Conservation (phyloP, 2,329 filamentous ascomycete species). For the Aureobasidium subglaciale region DNA sequence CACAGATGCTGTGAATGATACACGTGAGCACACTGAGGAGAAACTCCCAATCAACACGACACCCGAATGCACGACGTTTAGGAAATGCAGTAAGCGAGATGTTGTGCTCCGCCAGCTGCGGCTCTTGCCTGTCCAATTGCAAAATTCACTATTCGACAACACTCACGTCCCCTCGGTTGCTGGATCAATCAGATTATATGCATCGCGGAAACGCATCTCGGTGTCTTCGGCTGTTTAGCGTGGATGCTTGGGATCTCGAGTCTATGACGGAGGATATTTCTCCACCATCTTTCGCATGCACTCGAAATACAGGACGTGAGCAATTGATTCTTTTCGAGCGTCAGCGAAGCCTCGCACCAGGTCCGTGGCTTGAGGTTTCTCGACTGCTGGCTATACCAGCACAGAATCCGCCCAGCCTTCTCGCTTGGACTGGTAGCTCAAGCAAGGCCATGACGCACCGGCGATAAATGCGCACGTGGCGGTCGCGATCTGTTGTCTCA, state of each 20-base stretch:
- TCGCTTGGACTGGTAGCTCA: neutral
- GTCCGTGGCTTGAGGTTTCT: neutral
- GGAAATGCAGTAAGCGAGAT: conserved; percentile 3
- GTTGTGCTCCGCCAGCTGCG: neutral
- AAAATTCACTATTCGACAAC: neutral
- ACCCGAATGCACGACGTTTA: neutral
- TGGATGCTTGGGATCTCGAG: neutral
- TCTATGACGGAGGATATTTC: neutral
- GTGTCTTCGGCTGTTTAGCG: neutral
- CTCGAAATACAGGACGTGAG: neutral
- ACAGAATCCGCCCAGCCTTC: neutral
- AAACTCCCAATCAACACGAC: neutral
- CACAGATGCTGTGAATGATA: neutral
- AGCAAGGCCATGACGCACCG: neutral
- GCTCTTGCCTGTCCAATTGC: neutral
- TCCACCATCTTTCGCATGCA: neutral
- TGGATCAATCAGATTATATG: neutral
- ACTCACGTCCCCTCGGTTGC: neutral
- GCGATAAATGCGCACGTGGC: conserved; percentile 4
- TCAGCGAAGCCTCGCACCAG: neutral
- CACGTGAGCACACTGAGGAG: neutral
- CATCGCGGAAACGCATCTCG: neutral
- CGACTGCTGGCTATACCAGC: conserved; percentile 1
- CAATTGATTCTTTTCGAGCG: no score
- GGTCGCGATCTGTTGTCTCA: neutral